Conservation (phyloP, 106 monocot species). For the Dendrobium officinale region DNA sequence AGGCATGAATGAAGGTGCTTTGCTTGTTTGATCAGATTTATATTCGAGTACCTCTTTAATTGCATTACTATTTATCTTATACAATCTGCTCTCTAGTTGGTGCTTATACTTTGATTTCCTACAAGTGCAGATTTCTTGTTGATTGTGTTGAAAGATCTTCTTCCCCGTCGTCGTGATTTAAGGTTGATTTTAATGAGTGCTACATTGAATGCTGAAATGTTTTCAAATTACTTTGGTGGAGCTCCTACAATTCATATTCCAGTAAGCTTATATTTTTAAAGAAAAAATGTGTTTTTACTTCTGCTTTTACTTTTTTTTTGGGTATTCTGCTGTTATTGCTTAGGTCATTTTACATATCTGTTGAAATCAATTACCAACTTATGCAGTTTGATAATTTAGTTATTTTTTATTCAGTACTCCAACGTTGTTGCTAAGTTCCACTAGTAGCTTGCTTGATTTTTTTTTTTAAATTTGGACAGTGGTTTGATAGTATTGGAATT, state of each 20-base stretch:
- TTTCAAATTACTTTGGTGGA: conserved; percentile 89
- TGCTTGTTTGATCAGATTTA: background rate
- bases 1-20: conserved; percentile 99
- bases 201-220: conserved; percentile 97
- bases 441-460: background rate
- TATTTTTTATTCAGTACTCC: background rate
- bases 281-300: background rate
- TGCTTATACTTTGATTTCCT: conserved; percentile 7
- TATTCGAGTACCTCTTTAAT: background rate
- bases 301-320: background rate
- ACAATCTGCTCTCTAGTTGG: background rate
- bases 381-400: background rate
- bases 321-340: background rate
- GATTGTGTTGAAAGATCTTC: conserved; percentile 95
- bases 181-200: conserved; percentile 98
- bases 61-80: background rate
- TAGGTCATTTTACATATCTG: background rate
- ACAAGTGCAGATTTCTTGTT: conserved; percentile 78
- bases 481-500: background rate
- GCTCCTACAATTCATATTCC: conserved; percentile 97
- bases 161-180: conserved; percentile 79
- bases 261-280: conserved; percentile 32
- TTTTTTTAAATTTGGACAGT: background rate
- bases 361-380: background rate
- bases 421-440: too few relatives aligned